phyloP scores from a whole-genome alignment of 352 stramenopile genomes.

The Globisporangium parvum region DNA sequence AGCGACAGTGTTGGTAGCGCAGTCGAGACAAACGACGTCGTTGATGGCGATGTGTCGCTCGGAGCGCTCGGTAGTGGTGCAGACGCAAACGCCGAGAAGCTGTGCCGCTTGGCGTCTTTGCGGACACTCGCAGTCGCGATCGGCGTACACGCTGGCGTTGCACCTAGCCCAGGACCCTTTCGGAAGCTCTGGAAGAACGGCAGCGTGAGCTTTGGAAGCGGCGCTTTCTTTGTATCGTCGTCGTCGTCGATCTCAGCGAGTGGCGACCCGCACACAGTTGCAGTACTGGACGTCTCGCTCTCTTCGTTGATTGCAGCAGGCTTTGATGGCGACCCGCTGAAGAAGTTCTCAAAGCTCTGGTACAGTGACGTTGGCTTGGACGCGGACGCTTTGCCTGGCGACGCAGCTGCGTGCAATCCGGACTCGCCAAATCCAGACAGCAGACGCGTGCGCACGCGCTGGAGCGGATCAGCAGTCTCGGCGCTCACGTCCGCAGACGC shows the following conservation, averaged over 20 bases:
- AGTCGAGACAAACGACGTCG: background rate
- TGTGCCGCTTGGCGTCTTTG: slow-evolving; percentile 57
- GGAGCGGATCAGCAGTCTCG: background rate
- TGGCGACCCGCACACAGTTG: background rate
- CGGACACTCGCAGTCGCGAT: slow-evolving; percentile 64
- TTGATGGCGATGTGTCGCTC: background rate
- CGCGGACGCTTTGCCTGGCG: slow-evolving; percentile 5
- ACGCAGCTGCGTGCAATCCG: background rate
- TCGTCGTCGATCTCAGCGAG: slow-evolving; percentile 3
- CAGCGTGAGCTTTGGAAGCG: slow-evolving; percentile 42
- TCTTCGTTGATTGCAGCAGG: background rate
- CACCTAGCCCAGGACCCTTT: slow-evolving; percentile 42
- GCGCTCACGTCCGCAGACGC: background rate
- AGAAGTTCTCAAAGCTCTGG: slow-evolving; percentile 18
- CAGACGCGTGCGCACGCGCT: slow-evolving; percentile 5
- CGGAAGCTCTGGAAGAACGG: slow-evolving; percentile 69
- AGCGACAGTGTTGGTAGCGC: slow-evolving; percentile 18
- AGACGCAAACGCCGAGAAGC: slow-evolving; percentile 42
- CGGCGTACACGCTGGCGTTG: slow-evolving; percentile 57
- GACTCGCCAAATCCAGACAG: slow-evolving; percentile 6
- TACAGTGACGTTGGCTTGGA: slow-evolving; percentile 6
- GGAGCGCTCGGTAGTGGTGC: slow-evolving; percentile 12
- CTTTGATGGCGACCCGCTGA: slow-evolving; percentile 10
- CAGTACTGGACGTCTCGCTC: background rate
- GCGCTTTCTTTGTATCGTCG: background rate